These are phyloP conservation scores for Amauroascus niger DNA, from an alignment of 2,329 filamentous ascomycete genomes.

Conservation along the genomic window DNA sequence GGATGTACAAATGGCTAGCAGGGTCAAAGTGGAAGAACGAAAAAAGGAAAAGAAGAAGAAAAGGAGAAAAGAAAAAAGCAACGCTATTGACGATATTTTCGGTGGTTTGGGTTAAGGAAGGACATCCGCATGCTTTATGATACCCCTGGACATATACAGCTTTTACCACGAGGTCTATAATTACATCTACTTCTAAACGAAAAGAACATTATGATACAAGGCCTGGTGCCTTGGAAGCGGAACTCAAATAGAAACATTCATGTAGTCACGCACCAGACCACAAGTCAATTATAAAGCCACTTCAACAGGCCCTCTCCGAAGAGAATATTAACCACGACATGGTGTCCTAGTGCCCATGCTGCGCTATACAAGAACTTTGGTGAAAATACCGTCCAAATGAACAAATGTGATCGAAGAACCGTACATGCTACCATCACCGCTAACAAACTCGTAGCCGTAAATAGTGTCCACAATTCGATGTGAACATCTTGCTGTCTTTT, in stretches of 20 bases:
- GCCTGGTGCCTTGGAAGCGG: not conserved
- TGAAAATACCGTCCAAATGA: constrained; percentile 98
- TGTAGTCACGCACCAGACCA: not conserved
- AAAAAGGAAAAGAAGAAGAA: constrained; percentile 45
- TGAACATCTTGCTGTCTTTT: constrained; percentile 10
- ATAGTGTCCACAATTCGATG: constrained; percentile 57
- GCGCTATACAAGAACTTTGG: constrained; percentile 91
- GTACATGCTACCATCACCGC: constrained; percentile 87
- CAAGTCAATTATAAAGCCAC: constrained; percentile 19
- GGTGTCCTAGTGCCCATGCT: constrained; percentile 77
- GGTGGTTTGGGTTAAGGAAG: constrained; percentile 12
- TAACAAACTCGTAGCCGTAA: constrained; percentile 53
- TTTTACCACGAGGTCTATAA: not conserved
- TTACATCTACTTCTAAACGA: not conserved
- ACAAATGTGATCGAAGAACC: constrained; percentile 73
- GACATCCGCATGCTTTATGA: not conserved
- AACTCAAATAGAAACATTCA: not conserved
- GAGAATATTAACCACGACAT: constrained; percentile 61
- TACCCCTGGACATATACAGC: not conserved
- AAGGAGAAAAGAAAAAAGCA: constrained; percentile 48
- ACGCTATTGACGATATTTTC: constrained; percentile 68
- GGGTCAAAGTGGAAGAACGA: constrained; percentile 22
- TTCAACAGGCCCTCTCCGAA: constrained; percentile 51
- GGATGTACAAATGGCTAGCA: constrained; percentile 12
- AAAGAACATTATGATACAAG: not conserved